Percentiles rank a stretch among this genome's conserved stretches.
Conservation (phyloP, 345 rosid genomes). For the Hibiscus mutabilis region DNA sequence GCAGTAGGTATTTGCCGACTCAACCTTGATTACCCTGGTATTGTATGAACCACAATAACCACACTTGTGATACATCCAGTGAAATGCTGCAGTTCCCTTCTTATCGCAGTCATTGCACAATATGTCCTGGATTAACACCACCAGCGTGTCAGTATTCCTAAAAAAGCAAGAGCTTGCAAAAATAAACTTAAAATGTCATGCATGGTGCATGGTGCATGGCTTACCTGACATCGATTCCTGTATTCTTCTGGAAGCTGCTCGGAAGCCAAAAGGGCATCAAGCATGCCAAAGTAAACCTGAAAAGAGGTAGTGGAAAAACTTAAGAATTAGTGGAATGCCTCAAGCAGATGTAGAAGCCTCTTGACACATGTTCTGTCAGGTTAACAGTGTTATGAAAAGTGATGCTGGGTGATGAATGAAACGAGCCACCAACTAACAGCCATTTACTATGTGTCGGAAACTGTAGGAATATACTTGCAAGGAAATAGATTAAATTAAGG, state of each 20-base stretch:
- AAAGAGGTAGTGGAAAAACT: background rate
- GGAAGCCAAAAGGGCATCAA: conserved; percentile 49
- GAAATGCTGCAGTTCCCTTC: conserved; percentile 58
- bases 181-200: background rate
- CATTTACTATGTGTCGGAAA: background rate
- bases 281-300: conserved; percentile 62
- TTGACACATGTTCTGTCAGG: background rate
- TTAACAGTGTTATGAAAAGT: background rate
- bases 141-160: background rate
- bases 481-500: too few relatives aligned
- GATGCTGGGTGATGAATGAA: background rate
- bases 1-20: conserved; percentile 12
- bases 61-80: conserved; percentile 79
- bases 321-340: background rate
- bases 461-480: too few relatives aligned
- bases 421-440: background rate
- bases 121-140: conserved; percentile 42
- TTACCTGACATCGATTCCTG: conserved; percentile 50
- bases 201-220: background rate
- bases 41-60: conserved; percentile 58
- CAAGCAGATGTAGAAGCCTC: background rate
- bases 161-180: background rate
- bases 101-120: conserved; percentile 67
- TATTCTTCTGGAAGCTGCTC: conserved; percentile 60
- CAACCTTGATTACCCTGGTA: conserved; percentile 38